phyloP scores from a whole-genome alignment of 139 green algal species.

The Pleodorina starrii region DNA sequence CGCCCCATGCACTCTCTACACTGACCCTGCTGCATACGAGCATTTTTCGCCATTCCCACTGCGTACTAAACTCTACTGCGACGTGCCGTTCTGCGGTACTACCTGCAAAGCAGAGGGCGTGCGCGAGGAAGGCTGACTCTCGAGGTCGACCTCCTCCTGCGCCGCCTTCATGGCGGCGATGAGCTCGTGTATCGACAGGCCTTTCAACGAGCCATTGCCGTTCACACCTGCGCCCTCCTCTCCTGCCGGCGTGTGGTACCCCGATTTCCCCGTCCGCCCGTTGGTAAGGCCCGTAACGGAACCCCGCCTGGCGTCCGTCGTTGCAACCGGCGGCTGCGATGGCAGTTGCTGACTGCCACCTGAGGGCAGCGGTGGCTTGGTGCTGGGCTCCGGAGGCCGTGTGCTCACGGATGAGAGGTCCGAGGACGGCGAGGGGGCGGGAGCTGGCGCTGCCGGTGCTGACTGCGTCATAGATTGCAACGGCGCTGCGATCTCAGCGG shows the following conservation, averaged over 20 bases:
- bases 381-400: neutral
- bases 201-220: slow-evolving; percentile 28
- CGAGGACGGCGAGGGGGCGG: too few species aligned
- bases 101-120: neutral
- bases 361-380: slow-evolving; percentile 35
- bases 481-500: neutral
- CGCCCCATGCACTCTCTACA: neutral
- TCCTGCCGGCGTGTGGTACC: slow-evolving; percentile 17
- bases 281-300: slow-evolving; percentile 2
- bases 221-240: neutral
- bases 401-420: neutral
- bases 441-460: neutral
- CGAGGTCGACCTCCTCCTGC: slow-evolving; percentile 27
- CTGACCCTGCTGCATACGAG: slow-evolving; percentile 18
- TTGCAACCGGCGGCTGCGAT: neutral
- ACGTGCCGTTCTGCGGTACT: slow-evolving; percentile 26
- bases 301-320: neutral
- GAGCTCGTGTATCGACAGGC: slow-evolving; percentile 45
- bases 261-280: neutral
- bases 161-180: slow-evolving; percentile 39
- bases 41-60: neutral
- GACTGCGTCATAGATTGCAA: neutral
- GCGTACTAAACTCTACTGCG: neutral
- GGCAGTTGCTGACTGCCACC: neutral
- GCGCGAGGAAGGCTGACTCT: neutral